These are phyloP conservation scores for Trichomonas gallinae DNA, from an alignment of 208 protist genomes.

Conservation along the genomic window DNA sequence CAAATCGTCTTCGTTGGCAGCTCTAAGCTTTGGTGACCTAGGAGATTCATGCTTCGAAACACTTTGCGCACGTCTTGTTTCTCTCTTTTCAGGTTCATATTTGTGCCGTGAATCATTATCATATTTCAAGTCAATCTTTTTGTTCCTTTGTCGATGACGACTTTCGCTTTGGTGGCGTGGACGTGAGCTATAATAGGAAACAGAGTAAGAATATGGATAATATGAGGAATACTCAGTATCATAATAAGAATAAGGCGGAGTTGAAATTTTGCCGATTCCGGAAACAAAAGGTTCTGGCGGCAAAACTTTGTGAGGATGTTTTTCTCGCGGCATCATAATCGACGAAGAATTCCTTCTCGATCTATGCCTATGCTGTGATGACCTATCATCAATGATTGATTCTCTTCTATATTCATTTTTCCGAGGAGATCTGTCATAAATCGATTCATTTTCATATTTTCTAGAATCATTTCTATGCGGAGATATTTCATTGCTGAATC, in stretches of 20 bases:
- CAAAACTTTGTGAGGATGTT: not conserved
- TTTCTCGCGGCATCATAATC: not conserved
- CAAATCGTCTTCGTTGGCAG: not conserved
- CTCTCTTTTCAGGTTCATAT: not conserved
- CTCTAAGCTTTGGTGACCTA: not conserved
- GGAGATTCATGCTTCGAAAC: not conserved
- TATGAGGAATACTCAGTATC: not conserved
- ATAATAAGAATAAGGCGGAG: not conserved
- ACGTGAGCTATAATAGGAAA: not conserved
- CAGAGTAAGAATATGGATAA: not conserved
- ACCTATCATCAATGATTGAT: too few species aligned
- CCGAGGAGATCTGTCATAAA: too few species aligned
- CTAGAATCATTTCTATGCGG: too few species aligned
- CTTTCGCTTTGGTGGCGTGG: not conserved
- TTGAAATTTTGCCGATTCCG: not conserved
- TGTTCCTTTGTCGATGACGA: not conserved
- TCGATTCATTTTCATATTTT: too few species aligned
- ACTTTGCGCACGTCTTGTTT: not conserved
- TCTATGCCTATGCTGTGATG: not conserved
- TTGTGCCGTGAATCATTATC: not conserved
- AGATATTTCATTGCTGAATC: too few species aligned
- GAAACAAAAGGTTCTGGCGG: not conserved
- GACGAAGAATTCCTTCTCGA: not conserved
- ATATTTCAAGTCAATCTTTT: not conserved
- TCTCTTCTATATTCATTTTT: too few species aligned